Base-by-base conservation (phyloP, 2,329 filamentous ascomycete genomes). In the Sarocladium kiliense region DNA sequence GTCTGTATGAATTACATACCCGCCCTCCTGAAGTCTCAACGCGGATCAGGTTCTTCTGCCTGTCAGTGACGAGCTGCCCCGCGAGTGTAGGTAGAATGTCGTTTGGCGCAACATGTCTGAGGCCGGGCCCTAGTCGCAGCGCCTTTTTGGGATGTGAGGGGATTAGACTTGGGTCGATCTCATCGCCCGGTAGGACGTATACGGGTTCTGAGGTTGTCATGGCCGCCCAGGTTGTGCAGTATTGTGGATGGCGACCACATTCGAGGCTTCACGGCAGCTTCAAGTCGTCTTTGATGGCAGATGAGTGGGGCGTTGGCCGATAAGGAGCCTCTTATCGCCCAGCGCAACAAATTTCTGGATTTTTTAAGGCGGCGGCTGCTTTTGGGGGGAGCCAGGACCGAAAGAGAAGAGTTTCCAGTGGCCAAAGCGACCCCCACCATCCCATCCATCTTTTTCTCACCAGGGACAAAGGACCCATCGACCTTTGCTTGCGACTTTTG, bases 171-270 rank as follows among this genome's bases (percentile, higher is more conserved):
- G 80, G 69, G 57, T 89, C 82, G 45, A 97, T 79, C 30, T 74
- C 66, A 63, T 97, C 91, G 61, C 94, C 92, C 0, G 94, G 94
- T 6, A 97, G 82, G 58, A 97, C 82, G 59, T 93, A 76, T 47
- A 74, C 73, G n/a, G 77, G 72, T 26, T 82, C 76, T 32, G 55
- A 41, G 9, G 50, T 27, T 23, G 80, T 70, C 84, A 88, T 88
- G 47, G 57, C 11, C 27, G 50, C 47, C 56, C 44, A 53, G 41
- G 27, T 51, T 45, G 12, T 26, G 7, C 16, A 21, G 41, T 12
- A 7, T 3, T 45, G 7, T 45, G 9, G 3, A 3, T 45, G 37
- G 34, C 55, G 55, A 54, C 54, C 51, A 10, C 18, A 19, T 14
- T 41, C 37, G 37, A 7, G 18, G 37, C 10, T 19, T 41, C n/a